Evolutionary conservation across 2,329 filamentous ascomycete species (phyloP), one percentile per base, ranked within the genome.

Genomic region (Colletotrichum caudatum): DNA sequence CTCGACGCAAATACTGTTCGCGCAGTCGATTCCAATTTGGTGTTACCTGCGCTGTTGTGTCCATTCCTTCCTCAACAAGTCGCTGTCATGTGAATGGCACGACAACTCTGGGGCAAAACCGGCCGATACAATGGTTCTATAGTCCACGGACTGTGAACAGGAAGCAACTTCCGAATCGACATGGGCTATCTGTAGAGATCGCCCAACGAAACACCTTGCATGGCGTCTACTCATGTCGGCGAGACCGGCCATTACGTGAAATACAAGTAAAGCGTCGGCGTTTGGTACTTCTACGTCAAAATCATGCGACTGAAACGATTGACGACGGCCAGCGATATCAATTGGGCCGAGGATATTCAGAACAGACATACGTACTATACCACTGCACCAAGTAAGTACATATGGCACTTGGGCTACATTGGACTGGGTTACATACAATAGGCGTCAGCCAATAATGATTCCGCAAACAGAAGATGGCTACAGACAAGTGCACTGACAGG

Each of bases 1-100:
- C 56, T 71, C 61, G 61, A 72, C 23, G 41, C 41, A 8, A 72
- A 72, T 57, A 71, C 53, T 29, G 26, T 67, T 18, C 66, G 66
- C 35, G 37, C 66, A 12, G 51, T 72, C 41, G 53, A 66, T 50
- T 71, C 66, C 16, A 58, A 58, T 18, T 58, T 71, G 18, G 39
- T 58, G 67, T 51, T 67, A 5, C 50, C 66, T 46, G 46, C 62
- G 29, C 64, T 57, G 23, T 60, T 46, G 66, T 51, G 44, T 20
- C 66, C 56, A 0, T 62, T 66, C 26, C 64, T 53, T 8, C 50
- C 61, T 9, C 56, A 60, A 39, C 59, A 60, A 9, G 59, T 69
- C 14, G 48, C 60, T 35, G 65, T 72, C 11, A 72, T 69, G 65
- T 60, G 26, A 62, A 69, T 23, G 46, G 23, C 48, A 29, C 5